phyloP scores from a whole-genome alignment of 2,329 filamentous ascomycete species.

The Colletotrichum sp. region DNA sequence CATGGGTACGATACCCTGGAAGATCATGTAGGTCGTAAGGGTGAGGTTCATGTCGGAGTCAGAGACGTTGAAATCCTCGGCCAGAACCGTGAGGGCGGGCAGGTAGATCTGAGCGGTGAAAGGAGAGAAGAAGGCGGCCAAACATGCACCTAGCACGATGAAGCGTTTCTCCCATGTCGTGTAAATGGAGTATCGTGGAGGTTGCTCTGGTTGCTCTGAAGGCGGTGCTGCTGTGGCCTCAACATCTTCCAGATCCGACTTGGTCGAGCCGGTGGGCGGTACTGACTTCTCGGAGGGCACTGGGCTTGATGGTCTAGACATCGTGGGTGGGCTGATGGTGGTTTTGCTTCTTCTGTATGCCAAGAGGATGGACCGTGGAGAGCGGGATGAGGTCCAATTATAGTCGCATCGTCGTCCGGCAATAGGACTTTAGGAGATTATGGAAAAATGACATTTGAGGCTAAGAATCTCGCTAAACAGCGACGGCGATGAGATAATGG shows the following conservation, averaged over 20 bases:
- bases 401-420: background rate
- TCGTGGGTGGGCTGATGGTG: background rate
- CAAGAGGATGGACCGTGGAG: background rate
- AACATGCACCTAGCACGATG: conserved; percentile 43
- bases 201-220: background rate
- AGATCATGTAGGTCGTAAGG: conserved; percentile 62
- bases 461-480: background rate
- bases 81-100: conserved; percentile 55
- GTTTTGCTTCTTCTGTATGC: background rate
- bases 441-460: background rate
- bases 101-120: conserved; percentile 58
- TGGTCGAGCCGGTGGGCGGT: background rate
- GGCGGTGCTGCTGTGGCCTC: background rate
- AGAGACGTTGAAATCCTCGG: conserved; percentile 50
- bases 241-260: background rate
- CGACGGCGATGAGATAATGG: background rate
- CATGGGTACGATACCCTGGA: conserved; percentile 64
- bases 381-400: background rate
- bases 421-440: background rate
- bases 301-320: background rate
- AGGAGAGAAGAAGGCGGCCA: conserved; percentile 49
- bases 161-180: conserved; percentile 43
- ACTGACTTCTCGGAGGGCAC: background rate
- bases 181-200: conserved; percentile 40
- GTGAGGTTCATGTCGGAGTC: conserved; percentile 52